A percentile compares a stretch with the other conserved stretches of the same genome.
These are phyloP conservation scores for Boletus austroedulis DNA, from an alignment of 1,284 basidiomycete genomes.

Conservation along the genomic window DNA sequence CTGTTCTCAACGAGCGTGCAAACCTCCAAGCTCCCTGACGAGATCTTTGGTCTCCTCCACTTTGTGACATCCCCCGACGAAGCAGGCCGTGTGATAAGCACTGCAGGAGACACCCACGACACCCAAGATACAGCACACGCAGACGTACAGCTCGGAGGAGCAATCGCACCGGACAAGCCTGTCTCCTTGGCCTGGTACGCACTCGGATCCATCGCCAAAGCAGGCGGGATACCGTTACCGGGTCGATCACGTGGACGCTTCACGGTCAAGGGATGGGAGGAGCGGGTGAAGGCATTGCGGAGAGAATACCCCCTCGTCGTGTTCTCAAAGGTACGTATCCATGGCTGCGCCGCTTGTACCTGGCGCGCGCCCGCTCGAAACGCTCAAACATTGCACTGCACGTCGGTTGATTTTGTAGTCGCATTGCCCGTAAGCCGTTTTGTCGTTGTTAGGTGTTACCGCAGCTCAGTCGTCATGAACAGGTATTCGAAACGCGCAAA, in stretches of 20 bases:
- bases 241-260: background rate
- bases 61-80: constrained; percentile 51
- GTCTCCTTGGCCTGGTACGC: constrained; percentile 52
- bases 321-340: constrained; percentile 68
- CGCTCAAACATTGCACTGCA: background rate
- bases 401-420: constrained; percentile 40
- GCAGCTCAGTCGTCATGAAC: background rate
- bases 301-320: constrained; percentile 64
- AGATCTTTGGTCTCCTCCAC: constrained; percentile 66
- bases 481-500: constrained; percentile 74
- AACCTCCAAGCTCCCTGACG: constrained; percentile 37
- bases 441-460: background rate
- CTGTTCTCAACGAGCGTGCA: constrained; percentile 38
- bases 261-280: constrained; percentile 43
- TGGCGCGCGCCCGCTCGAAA: background rate
- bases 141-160: constrained; percentile 29
- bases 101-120: background rate
- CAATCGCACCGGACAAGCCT: constrained; percentile 43
- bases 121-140: background rate
- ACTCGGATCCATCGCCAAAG: constrained; percentile 15
- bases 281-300: constrained; percentile 45
- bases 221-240: background rate
- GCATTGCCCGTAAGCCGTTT: constrained; percentile 61
- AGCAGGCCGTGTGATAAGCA: constrained; percentile 13
- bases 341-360: background rate